Conservation (phyloP, 345 rosid species). For the Noccaea caerulescens region DNA sequence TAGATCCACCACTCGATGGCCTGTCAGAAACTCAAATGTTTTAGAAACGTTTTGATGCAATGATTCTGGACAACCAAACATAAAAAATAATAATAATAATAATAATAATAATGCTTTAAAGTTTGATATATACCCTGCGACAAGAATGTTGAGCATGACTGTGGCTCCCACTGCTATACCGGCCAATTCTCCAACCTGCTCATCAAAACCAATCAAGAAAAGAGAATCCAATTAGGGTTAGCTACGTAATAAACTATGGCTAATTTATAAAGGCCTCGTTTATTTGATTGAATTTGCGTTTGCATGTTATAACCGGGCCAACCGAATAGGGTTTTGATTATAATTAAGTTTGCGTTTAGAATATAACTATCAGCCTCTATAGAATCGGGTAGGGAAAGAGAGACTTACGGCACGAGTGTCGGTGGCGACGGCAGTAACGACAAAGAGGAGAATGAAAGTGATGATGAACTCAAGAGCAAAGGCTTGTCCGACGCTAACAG, state of each 20-base stretch:
- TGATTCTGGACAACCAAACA: not conserved
- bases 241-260: not conserved
- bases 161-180: slow-evolving; percentile 99
- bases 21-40: slow-evolving; percentile 47
- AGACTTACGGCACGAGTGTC: slow-evolving; percentile 91
- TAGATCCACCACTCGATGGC: slow-evolving; percentile 78
- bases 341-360: not conserved
- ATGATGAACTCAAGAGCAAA: slow-evolving; percentile 94
- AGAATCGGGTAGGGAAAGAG: slow-evolving; percentile 23
- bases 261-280: not conserved
- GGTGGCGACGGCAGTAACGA: slow-evolving; percentile 94
- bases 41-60: slow-evolving; percentile 19
- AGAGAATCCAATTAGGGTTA: not conserved
- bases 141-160: slow-evolving; percentile 91
- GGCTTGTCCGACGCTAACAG: slow-evolving; percentile 77
- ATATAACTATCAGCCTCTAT: not conserved
- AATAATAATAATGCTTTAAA: not conserved
- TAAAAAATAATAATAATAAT: too few species aligned
- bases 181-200: slow-evolving; percentile 93
- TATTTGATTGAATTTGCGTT: too few species aligned
- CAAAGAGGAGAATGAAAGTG: slow-evolving; percentile 87
- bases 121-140: slow-evolving; percentile 65
- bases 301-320: too few species aligned
- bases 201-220: slow-evolving; percentile 20
- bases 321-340: too few species aligned